Conservation (phyloP, 768 basidiomycete species). For the Leucogyrophana mollusca region DNA sequence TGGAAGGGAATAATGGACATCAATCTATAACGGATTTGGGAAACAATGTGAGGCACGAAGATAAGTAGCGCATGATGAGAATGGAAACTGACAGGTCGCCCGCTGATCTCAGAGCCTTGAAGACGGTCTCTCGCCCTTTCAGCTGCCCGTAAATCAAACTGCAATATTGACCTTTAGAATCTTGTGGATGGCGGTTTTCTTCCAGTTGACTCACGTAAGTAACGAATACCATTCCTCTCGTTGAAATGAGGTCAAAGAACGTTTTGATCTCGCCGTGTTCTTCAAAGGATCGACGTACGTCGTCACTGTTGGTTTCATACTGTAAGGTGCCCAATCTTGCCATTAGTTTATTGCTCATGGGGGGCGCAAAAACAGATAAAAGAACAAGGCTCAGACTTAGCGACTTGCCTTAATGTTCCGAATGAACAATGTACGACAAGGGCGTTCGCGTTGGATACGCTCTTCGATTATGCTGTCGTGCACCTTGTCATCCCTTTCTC, state of each 20-base stretch:
- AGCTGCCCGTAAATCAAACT: slow-evolving; percentile 94
- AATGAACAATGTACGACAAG: slow-evolving; percentile 94
- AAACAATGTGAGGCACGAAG: slow-evolving; percentile 7
- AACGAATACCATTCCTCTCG: slow-evolving; percentile 98
- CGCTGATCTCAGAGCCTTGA: slow-evolving; percentile 86
- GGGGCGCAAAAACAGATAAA: too few species aligned
- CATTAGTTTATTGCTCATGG: slow-evolving; percentile 7
- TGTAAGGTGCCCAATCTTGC: slow-evolving; percentile 28
- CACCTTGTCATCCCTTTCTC: slow-evolving; percentile 85
- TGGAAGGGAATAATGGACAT: slow-evolving; percentile 96
- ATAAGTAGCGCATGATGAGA: background rate
- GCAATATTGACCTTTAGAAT: slow-evolving; percentile 3
- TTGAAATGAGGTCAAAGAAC: slow-evolving; percentile 93
- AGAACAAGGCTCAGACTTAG: slow-evolving; percentile 11
- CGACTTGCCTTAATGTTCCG: slow-evolving; percentile 95
- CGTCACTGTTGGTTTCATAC: slow-evolving; percentile 89
- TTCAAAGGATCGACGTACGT: slow-evolving; percentile 84
- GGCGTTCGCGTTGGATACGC: slow-evolving; percentile 89
- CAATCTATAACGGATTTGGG: slow-evolving; percentile 60
- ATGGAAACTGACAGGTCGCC: slow-evolving; percentile 73
- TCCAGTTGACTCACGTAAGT: slow-evolving; percentile 78
- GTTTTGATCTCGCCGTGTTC: slow-evolving; percentile 95
- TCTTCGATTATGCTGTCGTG: slow-evolving; percentile 93
- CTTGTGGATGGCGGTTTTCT: too few species aligned
- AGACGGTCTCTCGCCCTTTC: slow-evolving; percentile 88